These are phyloP conservation scores for Psophocarpus tetragonolobus DNA, from an alignment of 306 rosid species.

Conservation along the genomic window DNA sequence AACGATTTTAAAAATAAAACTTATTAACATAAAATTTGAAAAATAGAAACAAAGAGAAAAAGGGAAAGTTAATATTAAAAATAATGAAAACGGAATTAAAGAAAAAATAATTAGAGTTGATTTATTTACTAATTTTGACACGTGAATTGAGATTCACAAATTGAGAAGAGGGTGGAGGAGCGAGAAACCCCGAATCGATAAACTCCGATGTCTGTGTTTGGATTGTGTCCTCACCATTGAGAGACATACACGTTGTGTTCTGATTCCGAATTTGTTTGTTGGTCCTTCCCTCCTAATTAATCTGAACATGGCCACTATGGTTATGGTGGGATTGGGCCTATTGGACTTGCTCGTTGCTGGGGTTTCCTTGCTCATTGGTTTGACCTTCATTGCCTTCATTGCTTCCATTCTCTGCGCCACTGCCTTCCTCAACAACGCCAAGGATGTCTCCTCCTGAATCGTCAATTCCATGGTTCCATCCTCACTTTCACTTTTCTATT, in stretches of 20 bases:
- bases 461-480: neutral
- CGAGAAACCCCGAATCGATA: neutral
- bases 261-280: neutral
- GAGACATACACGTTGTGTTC: neutral
- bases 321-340: conserved; percentile 47
- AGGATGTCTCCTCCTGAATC: conserved; percentile 43
- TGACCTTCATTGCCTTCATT: conserved; percentile 57
- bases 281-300: neutral
- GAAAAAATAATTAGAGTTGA: neutral
- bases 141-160: neutral
- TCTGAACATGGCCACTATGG: neutral
- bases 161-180: neutral
- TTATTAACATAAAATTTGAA: too few relatives aligned
- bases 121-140: neutral
- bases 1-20: too few relatives aligned
- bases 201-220: neutral
- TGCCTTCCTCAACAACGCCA: conserved; percentile 68
- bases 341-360: conserved; percentile 77
- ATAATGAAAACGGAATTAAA: too few relatives aligned
- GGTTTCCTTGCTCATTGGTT: conserved; percentile 60
- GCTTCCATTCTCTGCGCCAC: conserved; percentile 70
- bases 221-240: neutral
- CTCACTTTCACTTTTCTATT: neutral
- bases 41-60: too few relatives aligned
- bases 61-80: too few relatives aligned